These are phyloP conservation scores for Ceratocystis colombiana DNA, from an alignment of 2,329 filamentous ascomycete genomes.

Conservation along the genomic window DNA sequence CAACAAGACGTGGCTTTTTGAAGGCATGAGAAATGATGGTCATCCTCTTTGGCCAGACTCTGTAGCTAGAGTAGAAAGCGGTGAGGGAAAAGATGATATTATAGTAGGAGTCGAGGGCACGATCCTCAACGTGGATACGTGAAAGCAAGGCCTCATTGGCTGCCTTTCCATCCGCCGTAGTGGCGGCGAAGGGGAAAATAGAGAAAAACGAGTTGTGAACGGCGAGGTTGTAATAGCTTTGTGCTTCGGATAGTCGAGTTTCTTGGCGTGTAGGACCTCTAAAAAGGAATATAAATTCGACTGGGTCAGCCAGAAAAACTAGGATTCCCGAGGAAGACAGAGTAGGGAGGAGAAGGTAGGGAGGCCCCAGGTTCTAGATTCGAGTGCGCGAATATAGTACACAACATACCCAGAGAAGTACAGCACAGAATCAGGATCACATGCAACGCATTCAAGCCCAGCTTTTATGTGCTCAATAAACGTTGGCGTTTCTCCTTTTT, in stretches of 20 bases:
- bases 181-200: constrained; percentile 30
- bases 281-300: neutral
- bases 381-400: constrained; percentile 12
- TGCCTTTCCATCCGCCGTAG: neutral
- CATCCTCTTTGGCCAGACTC: constrained; percentile 46
- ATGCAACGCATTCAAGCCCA: constrained; percentile 46
- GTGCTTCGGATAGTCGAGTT: constrained; percentile 49
- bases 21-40: constrained; percentile 61
- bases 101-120: constrained; percentile 74
- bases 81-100: constrained; percentile 69
- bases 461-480: constrained; percentile 66
- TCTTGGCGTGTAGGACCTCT: constrained; percentile 55
- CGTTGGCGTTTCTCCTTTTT: constrained; percentile 65
- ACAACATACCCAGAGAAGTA: constrained; percentile 59
- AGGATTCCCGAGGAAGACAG: neutral
- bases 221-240: constrained; percentile 51
- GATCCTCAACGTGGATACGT: constrained; percentile 53
- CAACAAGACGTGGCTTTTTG: constrained; percentile 52
- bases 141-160: constrained; percentile 14
- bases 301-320: neutral
- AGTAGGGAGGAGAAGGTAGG: neutral
- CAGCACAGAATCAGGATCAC: constrained; percentile 43
- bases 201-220: constrained; percentile 39
- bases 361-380: neutral
- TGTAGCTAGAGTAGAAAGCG: constrained; percentile 37